Base-by-base conservation (phyloP, 169 alveolate genomes). In the Plasmodium berghei region DNA sequence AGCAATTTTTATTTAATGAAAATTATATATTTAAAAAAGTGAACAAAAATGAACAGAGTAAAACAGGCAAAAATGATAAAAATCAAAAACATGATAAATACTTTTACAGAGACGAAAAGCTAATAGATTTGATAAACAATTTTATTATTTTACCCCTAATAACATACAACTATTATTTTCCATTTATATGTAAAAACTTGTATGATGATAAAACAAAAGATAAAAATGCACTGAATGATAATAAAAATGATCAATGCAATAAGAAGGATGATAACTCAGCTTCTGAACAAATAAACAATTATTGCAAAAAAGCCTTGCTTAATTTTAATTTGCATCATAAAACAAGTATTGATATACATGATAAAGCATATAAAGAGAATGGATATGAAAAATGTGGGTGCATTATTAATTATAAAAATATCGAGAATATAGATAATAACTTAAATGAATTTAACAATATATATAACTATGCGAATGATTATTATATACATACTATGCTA, bases 371-470 rank as follows among this genome's bases (percentile, higher is more conserved):
- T 66, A 16, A 45, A 22, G 34, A 49, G 4, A 58, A 63, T 63
- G 73, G 61, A 70, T 86, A 86, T 56, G 91, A 86, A 56, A 86
- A 86, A 40, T 86, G 91, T 55, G 91, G 91, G 5, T 86, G 91
- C 18, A 71, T 86, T 59, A 71, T 72, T 71, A 72, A 86, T 86
- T 70, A 86, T 73, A 86, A 86, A 56, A 86, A 86, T 8, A 55
- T 86, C 16, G 91, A 86, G 26, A 71, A 72, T 18, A 66, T 70
- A 14, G 75, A 86, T 20, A 45, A 45, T 18, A 62, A 86, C 61
- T 20, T 24, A 26, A 26, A 70, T 52, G 87, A 46, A 54, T 72
- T 86, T 61, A 86, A 71, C 40, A 71, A 71, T 86, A 14, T 86
- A 64, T 86, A 70, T 54, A 86, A 58, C 24, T 86, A 70, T 86